A percentile compares a stretch with the other conserved stretches of the same genome.
Conservation (phyloP, 805 yeast species). For the Kuraishia floccosa region DNA sequence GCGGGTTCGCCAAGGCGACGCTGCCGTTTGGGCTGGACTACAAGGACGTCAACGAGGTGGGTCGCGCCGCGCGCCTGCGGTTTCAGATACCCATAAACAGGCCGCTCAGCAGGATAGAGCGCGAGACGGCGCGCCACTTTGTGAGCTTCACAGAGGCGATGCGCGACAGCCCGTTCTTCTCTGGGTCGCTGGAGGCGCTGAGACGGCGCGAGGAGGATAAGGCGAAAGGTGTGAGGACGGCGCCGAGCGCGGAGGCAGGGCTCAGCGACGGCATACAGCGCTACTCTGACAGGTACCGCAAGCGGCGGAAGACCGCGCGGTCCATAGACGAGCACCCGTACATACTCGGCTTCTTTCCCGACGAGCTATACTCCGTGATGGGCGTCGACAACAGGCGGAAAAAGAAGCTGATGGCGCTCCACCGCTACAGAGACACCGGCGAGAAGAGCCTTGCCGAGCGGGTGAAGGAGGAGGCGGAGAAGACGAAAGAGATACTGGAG, state of each 20-base stretch:
- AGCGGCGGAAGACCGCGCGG: slow-evolving; percentile 57
- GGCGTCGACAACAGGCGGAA: slow-evolving; percentile 48
- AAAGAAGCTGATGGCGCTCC: slow-evolving; percentile 32
- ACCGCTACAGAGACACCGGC: slow-evolving; percentile 22
- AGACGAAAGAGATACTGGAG: slow-evolving; percentile 20
- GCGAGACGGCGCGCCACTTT: slow-evolving; percentile 38
- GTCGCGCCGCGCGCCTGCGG: slow-evolving; percentile 22
- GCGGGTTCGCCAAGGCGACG: slow-evolving; percentile 21
- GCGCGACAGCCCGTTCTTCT: slow-evolving; percentile 55
- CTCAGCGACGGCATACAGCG: slow-evolving; percentile 65
- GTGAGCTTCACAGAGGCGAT: slow-evolving; percentile 42
- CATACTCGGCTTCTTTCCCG: slow-evolving; percentile 59
- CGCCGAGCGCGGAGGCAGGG: slow-evolving; percentile 25
- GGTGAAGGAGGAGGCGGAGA: slow-evolving; percentile 22
- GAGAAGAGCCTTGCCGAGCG: slow-evolving; percentile 24
- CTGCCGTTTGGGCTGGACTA: slow-evolving; percentile 70
- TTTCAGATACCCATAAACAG: slow-evolving; percentile 58
- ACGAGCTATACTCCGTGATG: slow-evolving; percentile 64
- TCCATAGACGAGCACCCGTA: slow-evolving; percentile 76
- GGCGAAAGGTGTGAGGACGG: slow-evolving; percentile 7
- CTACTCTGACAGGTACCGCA: slow-evolving; percentile 71
- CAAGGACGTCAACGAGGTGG: slow-evolving; percentile 36
- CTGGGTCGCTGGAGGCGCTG: slow-evolving; percentile 33
- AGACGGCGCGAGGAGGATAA: slow-evolving; percentile 13
- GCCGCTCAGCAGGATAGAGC: slow-evolving; percentile 37